Conservation (phyloP, 208 protist species). For the Leishmania martiniquensis region DNA sequence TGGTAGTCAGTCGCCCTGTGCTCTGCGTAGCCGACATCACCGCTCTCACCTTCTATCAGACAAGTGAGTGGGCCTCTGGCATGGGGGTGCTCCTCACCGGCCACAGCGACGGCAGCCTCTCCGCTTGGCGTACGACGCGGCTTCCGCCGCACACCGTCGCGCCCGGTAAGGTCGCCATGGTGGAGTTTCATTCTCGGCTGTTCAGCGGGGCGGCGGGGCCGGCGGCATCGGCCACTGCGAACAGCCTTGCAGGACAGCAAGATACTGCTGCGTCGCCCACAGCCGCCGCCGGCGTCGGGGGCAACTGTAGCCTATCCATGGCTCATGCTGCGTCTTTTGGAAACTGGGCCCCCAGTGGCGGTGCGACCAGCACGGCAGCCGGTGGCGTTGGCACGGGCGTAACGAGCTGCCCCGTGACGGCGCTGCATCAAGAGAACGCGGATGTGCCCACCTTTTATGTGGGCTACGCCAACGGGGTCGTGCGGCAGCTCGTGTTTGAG, state of each 20-base stretch:
- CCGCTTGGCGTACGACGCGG: slow-evolving; percentile 74
- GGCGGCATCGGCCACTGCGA: background rate
- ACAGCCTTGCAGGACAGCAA: background rate
- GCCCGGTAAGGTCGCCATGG: slow-evolving; percentile 59
- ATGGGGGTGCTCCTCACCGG: slow-evolving; percentile 75
- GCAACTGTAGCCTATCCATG: background rate
- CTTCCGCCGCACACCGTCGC: slow-evolving; percentile 68
- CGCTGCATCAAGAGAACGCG: slow-evolving; percentile 51
- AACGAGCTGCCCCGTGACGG: slow-evolving; percentile 58
- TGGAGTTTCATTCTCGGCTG: slow-evolving; percentile 66
- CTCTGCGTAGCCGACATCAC: slow-evolving; percentile 51
- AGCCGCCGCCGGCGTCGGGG: background rate
- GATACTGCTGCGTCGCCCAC: background rate
- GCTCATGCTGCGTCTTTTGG: background rate
- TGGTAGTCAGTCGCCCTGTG: slow-evolving; percentile 39
- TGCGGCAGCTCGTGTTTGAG: slow-evolving; percentile 64
- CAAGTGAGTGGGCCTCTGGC: slow-evolving; percentile 77
- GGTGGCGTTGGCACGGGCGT: background rate
- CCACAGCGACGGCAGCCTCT: slow-evolving; percentile 79
- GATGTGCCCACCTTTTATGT: slow-evolving; percentile 80
- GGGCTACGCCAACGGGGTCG: slow-evolving; percentile 63
- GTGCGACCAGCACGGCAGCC: background rate
- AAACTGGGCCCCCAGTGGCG: background rate
- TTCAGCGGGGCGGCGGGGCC: slow-evolving; percentile 20
- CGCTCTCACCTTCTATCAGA: slow-evolving; percentile 61